Evolutionary conservation across 768 basidiomycete genomes (phyloP).

Genomic region (Russula sp.): DNA sequence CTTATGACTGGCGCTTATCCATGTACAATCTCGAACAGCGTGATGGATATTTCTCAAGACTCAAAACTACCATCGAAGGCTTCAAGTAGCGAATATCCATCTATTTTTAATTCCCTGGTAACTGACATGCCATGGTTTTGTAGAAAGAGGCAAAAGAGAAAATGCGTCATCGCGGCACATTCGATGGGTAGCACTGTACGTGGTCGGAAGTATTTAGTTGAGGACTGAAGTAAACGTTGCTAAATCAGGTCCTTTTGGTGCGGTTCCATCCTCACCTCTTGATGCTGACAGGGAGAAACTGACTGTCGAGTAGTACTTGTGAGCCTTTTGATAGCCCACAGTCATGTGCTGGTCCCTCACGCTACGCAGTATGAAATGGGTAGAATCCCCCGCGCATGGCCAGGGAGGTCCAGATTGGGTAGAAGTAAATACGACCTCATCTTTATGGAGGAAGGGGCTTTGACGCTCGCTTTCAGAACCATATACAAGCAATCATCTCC

Average conservation of each 20-base stretch:
- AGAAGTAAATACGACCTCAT: slow-evolving; percentile 49
- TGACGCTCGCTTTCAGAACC: slow-evolving; percentile 42
- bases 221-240: neutral
- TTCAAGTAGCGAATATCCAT: slow-evolving; percentile 45
- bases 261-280: slow-evolving; percentile 24
- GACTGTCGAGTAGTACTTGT: slow-evolving; percentile 69
- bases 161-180: slow-evolving; percentile 78
- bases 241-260: slow-evolving; percentile 39
- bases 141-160: slow-evolving; percentile 65
- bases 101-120: neutral
- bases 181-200: slow-evolving; percentile 81
- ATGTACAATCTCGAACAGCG: slow-evolving; percentile 89
- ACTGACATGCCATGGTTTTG: neutral
- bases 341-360: neutral
- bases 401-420: slow-evolving; percentile 86
- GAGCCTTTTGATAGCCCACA: slow-evolving; percentile 30
- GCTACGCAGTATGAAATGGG: slow-evolving; percentile 81
- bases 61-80: slow-evolving; percentile 77
- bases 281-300: neutral
- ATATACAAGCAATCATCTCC: slow-evolving; percentile 80
- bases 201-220: slow-evolving; percentile 6
- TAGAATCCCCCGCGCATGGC: slow-evolving; percentile 79
- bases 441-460: neutral
- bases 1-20: slow-evolving; percentile 89
- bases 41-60: slow-evolving; percentile 80